Evolutionary conservation across 164 flowering plant species (phyloP).

Genomic region (Liquidambar formosana): DNA sequence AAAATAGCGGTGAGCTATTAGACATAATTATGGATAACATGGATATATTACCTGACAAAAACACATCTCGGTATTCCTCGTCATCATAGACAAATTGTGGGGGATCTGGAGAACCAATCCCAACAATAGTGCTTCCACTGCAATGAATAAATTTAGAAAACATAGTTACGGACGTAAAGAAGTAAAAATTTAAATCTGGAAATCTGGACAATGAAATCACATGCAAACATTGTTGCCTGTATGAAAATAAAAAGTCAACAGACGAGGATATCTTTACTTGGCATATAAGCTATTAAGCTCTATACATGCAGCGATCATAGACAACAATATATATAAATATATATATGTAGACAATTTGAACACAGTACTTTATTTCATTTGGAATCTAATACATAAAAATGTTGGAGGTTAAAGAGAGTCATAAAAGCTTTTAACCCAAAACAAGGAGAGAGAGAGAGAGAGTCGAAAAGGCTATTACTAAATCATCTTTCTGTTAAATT

Average conservation of each 20-base stretch:
- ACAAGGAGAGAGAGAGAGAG: no score
- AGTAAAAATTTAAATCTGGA: neutral
- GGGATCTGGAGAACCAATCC: slow-evolving; percentile 94
- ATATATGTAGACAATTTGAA: no score
- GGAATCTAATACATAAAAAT: no score
- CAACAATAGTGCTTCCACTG: slow-evolving; percentile 98
- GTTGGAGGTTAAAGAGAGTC: no score
- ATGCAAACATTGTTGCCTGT: neutral
- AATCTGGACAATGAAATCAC: neutral
- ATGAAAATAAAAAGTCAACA: neutral
- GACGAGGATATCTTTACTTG: no score
- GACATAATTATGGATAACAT: neutral
- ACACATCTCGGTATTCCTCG: slow-evolving; percentile 73
- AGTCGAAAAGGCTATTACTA: no score
- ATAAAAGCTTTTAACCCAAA: no score
- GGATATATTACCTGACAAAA: slow-evolving; percentile 62
- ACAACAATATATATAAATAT: no score
- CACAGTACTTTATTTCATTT: no score
- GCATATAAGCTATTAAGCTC: no score
- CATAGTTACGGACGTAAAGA: neutral
- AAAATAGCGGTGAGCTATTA: no score
- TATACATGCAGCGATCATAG: neutral
- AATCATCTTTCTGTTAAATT: no score
- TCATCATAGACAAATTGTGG: slow-evolving; percentile 90
- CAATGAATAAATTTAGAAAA: slow-evolving; percentile 21